Conservation (phyloP, 192 early-diverging fungal species). For the Umbelopsis sp. region DNA sequence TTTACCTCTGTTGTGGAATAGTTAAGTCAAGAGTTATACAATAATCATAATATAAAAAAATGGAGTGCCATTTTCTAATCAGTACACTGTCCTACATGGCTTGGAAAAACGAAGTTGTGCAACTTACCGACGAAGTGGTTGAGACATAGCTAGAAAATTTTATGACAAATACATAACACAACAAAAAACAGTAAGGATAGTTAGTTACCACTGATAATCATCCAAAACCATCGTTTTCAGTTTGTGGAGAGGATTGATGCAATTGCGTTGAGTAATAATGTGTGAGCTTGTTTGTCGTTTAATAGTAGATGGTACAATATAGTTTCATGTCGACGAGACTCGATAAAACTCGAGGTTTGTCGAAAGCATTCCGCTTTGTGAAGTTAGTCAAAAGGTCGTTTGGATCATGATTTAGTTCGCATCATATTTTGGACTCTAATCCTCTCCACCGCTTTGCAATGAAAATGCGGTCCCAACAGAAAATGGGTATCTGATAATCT, state of each 20-base stretch:
- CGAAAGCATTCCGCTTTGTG: no score
- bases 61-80: neutral
- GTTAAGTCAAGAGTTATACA: neutral
- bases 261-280: no score
- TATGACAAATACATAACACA: constrained; percentile 14
- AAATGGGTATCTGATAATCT: constrained; percentile 9
- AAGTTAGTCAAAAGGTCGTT: no score
- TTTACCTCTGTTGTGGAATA: constrained; percentile 24
- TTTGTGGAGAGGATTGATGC: no score
- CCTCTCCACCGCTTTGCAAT: neutral
- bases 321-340: no score
- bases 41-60: neutral
- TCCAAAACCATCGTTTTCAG: no score
- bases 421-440: neutral
- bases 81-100: neutral
- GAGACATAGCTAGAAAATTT: constrained; percentile 36
- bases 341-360: no score
- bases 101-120: neutral
- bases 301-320: neutral
- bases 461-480: neutral
- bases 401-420: neutral
- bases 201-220: neutral
- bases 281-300: no score
- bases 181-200: neutral
- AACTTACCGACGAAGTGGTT: constrained; percentile 52